Base-by-base conservation (phyloP, 2,329 filamentous ascomycete species). In the Eutypella sp. region DNA sequence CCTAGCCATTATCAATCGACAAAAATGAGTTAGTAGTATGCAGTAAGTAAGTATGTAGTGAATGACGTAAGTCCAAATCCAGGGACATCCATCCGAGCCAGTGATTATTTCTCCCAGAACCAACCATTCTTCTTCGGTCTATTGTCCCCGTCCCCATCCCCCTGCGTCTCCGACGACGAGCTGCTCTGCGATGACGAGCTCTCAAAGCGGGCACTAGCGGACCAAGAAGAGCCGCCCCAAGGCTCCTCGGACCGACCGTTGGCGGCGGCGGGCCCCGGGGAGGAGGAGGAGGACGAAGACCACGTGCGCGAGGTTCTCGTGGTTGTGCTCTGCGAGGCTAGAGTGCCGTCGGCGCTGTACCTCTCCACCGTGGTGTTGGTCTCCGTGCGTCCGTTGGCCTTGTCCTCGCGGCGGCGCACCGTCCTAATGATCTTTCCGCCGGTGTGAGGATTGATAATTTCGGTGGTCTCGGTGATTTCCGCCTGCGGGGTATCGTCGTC, bases 361-460 rank as follows among this genome's bases (percentile, higher is more conserved):
- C 34, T 45, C 24, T 51, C 36, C 27, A 41, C 52, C 8, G 44
- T 53, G 3, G 49, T 57, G 2, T 40, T 54, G 16, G 47, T 34
- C 36, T 52, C 42, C 1, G 45, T 48, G 18, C 41, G 48, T 6
- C 52, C 51, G 15, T 50, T 42, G 3, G 18, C n/a, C 15, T 33
- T 47, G 36, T 39, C 36, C 19, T 22, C 36, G 18, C 23, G 39
- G 3, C 42, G 52, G 46, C 49, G 45, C 4, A 50, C 45, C 5
- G 49, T 55, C 19, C 44, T 50, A 7, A 57, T 36, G 3, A 47
- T 47, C 45, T 50, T 61, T 29, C 55, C 58, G 3, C 60, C 61
- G 40, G n/a, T n/a, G n/a, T n/a, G n/a, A n/a, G n/a, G n/a, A n/a
- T 57, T 57, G 3, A 51, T 41, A 6, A 47, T 54, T 22, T 50